phyloP scores from a whole-genome alignment of 768 basidiomycete genomes.

The Boletales sp. region DNA sequence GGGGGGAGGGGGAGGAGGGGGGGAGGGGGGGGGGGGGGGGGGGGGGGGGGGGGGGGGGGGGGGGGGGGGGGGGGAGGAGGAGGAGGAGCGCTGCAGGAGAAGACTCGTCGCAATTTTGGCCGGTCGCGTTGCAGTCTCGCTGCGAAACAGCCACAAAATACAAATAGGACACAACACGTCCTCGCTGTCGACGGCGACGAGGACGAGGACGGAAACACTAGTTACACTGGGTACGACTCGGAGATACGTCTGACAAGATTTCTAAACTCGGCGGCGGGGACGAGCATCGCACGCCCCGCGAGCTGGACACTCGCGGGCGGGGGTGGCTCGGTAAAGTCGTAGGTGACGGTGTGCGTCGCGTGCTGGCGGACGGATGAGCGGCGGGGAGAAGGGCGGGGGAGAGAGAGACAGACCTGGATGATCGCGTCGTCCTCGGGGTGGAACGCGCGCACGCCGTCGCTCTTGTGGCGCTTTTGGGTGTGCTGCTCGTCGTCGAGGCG shows the following conservation, averaged over 20 bases:
- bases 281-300: slow-evolving; percentile 61
- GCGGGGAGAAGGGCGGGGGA: too few species aligned
- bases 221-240: slow-evolving; percentile 31
- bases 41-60: not conserved
- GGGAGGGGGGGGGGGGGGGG: not conserved
- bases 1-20: not conserved
- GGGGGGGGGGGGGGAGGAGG: not conserved
- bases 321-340: slow-evolving; percentile 8
- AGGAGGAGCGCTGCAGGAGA: not conserved
- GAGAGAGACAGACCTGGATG: slow-evolving; percentile 43
- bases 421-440: slow-evolving; percentile 86
- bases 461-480: slow-evolving; percentile 34
- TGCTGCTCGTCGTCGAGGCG: slow-evolving; percentile 66
- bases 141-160: slow-evolving; percentile 11
- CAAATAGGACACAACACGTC: slow-evolving; percentile 16
- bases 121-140: slow-evolving; percentile 6
- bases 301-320: slow-evolving; percentile 18
- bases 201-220: slow-evolving; percentile 3
- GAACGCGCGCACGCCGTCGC: slow-evolving; percentile 61
- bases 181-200: slow-evolving; percentile 1
- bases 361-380: slow-evolving; percentile 3
- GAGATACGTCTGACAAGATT: slow-evolving; percentile 39
- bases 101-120: not conserved
- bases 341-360: slow-evolving; percentile 27
- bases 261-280: slow-evolving; percentile 43